Evolutionary conservation across 257 asterid genomes (phyloP).

Genomic region (Gentiana dahurica): DNA sequence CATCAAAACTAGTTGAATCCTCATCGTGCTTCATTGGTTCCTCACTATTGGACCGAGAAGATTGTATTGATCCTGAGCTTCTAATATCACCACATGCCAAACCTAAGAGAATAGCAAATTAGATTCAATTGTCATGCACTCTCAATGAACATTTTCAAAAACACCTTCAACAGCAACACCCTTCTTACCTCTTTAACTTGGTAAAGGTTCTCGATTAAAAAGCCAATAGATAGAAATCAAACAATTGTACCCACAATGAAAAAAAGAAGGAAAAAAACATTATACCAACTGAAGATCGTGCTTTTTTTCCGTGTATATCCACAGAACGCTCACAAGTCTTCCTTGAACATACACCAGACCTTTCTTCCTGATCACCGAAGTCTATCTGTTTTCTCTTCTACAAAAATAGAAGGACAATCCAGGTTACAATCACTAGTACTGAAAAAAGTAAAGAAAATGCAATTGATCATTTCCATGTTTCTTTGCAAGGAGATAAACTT

Average conservation of each 20-base stretch:
- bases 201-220: conserved; percentile 8
- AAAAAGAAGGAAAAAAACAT: not conserved
- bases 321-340: conserved; percentile 18
- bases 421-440: not conserved
- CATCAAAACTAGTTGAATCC: conserved; percentile 18
- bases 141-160: conserved; percentile 26
- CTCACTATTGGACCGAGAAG: conserved; percentile 15
- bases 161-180: conserved; percentile 20
- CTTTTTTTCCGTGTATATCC: conserved; percentile 15
- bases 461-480: no score
- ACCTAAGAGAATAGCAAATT: conserved; percentile 41
- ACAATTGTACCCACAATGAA: not conserved
- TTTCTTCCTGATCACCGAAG: conserved; percentile 12
- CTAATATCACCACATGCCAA: conserved; percentile 46
- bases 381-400: conserved; percentile 43
- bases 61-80: conserved; percentile 21
- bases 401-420: conserved; percentile 7
- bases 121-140: conserved; percentile 15
- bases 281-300: conserved; percentile 21
- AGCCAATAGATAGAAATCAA: not conserved
- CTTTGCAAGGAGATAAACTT: no score
- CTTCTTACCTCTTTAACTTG: conserved; percentile 32
- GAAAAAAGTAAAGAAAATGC: not conserved
- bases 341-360: conserved; percentile 13
- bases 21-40: conserved; percentile 17